phyloP scores from a whole-genome alignment of 2,329 filamentous ascomycete species.

The Colletotrichum orbiculare region DNA sequence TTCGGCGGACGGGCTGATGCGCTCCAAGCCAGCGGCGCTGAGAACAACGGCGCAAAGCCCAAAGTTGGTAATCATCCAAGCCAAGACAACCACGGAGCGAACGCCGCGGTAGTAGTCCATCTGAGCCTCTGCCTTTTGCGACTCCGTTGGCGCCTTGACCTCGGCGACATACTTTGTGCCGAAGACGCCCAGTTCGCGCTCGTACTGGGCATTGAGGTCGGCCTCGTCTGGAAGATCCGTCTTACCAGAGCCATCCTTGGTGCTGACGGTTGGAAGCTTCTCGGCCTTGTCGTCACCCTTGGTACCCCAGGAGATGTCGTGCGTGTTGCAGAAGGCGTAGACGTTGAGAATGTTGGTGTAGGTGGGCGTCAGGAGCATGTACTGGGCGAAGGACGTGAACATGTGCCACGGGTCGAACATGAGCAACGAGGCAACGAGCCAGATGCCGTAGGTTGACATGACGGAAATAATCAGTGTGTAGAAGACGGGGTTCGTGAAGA shows the following conservation, averaged over 20 bases:
- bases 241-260: slow-evolving; percentile 90
- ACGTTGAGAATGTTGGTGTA: slow-evolving; percentile 99
- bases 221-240: slow-evolving; percentile 95
- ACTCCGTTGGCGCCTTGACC: slow-evolving; percentile 67
- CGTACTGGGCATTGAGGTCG: slow-evolving; percentile 95
- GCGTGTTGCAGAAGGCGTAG: slow-evolving; percentile 98
- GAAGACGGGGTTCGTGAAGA: slow-evolving; percentile 91
- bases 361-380: slow-evolving; percentile 92
- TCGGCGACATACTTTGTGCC: slow-evolving; percentile 78
- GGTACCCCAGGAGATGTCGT: slow-evolving; percentile 97
- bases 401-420: slow-evolving; percentile 99
- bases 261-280: slow-evolving; percentile 86
- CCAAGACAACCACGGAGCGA: slow-evolving; percentile 87
- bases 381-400: slow-evolving; percentile 95
- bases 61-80: slow-evolving; percentile 98
- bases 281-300: slow-evolving; percentile 98
- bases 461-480: slow-evolving; percentile 94
- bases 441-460: slow-evolving; percentile 91
- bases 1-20: slow-evolving; percentile 61
- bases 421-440: slow-evolving; percentile 88
- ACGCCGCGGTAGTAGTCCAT: slow-evolving; percentile 99
- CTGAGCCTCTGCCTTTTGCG: slow-evolving; percentile 79
- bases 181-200: slow-evolving; percentile 83
- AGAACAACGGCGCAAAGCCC: slow-evolving; percentile 87
- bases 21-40: slow-evolving; percentile 84